Evolutionary conservation across 768 basidiomycete genomes (phyloP).

Genomic region (Serendipita sp.): DNA sequence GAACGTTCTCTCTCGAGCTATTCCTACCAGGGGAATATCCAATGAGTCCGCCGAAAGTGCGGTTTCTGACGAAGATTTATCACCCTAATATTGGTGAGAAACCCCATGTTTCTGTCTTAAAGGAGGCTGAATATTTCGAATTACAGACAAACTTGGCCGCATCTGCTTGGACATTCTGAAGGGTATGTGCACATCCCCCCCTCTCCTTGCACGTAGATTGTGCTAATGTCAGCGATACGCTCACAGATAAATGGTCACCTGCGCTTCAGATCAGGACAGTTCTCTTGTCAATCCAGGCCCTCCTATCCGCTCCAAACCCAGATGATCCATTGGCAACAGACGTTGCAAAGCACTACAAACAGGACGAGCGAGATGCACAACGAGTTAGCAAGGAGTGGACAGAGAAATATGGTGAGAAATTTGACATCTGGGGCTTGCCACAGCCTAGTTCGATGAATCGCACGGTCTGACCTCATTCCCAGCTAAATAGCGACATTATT

Average conservation of each 20-base stretch:
- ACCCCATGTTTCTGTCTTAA: not conserved
- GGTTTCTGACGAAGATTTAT: constrained; percentile 96
- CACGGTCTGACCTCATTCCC: not conserved
- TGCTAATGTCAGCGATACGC: not conserved
- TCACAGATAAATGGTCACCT: constrained; percentile 94
- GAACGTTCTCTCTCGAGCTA: constrained; percentile 87
- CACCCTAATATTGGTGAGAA: constrained; percentile 95
- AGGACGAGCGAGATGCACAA: constrained; percentile 87
- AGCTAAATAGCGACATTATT: not conserved
- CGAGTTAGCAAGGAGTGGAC: constrained; percentile 94
- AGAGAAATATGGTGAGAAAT: constrained; percentile 45
- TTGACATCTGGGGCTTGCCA: not conserved
- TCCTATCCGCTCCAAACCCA: constrained; percentile 90
- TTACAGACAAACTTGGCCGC: constrained; percentile 85
- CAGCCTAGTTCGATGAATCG: not conserved
- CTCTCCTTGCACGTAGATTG: not conserved
- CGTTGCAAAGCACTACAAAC: constrained; percentile 97
- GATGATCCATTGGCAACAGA: constrained; percentile 91
- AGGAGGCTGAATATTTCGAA: not conserved
- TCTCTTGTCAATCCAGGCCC: constrained; percentile 89
- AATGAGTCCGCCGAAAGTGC: constrained; percentile 97
- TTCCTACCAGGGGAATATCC: constrained; percentile 99
- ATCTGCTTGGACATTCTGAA: constrained; percentile 98
- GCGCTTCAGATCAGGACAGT: constrained; percentile 98
- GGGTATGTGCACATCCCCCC: constrained; percentile 31